phyloP scores from a whole-genome alignment of 108 stramenopile species.

The Nannochloropsis salina region DNA sequence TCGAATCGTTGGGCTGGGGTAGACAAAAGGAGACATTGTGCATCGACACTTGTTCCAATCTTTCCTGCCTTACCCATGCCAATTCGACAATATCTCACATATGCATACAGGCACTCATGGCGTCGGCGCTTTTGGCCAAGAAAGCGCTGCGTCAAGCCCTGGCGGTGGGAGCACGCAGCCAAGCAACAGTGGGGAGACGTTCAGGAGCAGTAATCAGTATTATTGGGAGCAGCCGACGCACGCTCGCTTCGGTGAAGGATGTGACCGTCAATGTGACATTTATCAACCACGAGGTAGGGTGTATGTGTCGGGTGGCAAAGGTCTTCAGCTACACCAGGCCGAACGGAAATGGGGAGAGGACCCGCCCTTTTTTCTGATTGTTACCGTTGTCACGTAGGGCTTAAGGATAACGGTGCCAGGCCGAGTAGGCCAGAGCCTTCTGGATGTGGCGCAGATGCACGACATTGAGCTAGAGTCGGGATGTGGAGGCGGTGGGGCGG shows the following conservation, averaged over 20 bases:
- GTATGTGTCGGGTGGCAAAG: background rate
- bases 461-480: conserved; percentile 1
- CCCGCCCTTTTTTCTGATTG: background rate
- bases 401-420: conserved; percentile 1
- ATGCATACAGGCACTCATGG: conserved; percentile 17
- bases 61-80: too few relatives aligned
- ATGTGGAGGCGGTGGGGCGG: background rate
- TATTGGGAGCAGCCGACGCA: background rate
- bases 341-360: background rate
- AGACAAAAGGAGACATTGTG: too few relatives aligned
- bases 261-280: background rate
- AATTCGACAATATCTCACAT: background rate
- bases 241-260: background rate
- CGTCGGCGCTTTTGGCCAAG: conserved; percentile 1
- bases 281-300: background rate
- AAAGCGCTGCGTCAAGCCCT: background rate
- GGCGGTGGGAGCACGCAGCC: background rate
- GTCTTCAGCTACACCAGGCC: background rate
- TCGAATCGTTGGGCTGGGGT: too few relatives aligned
- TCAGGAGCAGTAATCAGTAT: background rate
- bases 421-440: conserved; percentile 10
- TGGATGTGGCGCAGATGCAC: conserved; percentile 7
- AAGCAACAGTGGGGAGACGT: background rate
- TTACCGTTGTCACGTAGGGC: background rate
- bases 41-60: too few relatives aligned